Conservation (phyloP, 176 grass and related monocot genomes). For the Avena eriantha region DNA sequence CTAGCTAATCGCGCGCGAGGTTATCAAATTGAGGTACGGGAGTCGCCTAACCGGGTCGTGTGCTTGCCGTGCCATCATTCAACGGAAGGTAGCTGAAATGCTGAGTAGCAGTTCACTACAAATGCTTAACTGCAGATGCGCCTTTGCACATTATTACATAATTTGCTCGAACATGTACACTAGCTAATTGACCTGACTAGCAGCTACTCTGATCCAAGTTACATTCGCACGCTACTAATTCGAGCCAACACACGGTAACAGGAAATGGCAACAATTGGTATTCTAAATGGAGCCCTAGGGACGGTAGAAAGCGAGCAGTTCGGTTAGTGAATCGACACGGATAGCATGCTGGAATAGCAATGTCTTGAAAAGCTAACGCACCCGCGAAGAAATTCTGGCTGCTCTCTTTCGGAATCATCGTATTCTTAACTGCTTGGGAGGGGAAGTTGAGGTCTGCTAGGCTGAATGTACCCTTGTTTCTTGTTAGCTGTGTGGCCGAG, state of each 20-base stretch:
- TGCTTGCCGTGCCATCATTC: neutral
- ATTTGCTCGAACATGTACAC: neutral
- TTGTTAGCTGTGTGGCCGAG: neutral
- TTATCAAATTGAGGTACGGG: neutral
- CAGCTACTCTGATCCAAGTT: slow-evolving; percentile 13
- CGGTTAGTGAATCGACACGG: too few species aligned
- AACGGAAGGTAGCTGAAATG: neutral
- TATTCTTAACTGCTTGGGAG: neutral
- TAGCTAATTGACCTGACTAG: neutral
- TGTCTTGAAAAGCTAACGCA: too few species aligned
- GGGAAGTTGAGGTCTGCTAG: neutral
- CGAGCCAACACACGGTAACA: neutral
- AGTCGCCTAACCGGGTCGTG: neutral
- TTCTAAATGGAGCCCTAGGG: neutral
- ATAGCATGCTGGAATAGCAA: too few species aligned
- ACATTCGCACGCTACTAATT: neutral
- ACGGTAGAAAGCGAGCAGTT: neutral
- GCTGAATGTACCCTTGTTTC: neutral
- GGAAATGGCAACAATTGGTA: neutral
- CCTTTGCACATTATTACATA: too few species aligned
- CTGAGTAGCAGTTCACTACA: neutral
- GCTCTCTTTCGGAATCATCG: too few species aligned
- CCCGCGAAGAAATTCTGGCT: neutral
- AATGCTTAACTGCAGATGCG: too few species aligned
- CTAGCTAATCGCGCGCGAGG: neutral